phyloP scores from a whole-genome alignment of 2,329 filamentous ascomycete species.

The Dichotomopilus funicola region DNA sequence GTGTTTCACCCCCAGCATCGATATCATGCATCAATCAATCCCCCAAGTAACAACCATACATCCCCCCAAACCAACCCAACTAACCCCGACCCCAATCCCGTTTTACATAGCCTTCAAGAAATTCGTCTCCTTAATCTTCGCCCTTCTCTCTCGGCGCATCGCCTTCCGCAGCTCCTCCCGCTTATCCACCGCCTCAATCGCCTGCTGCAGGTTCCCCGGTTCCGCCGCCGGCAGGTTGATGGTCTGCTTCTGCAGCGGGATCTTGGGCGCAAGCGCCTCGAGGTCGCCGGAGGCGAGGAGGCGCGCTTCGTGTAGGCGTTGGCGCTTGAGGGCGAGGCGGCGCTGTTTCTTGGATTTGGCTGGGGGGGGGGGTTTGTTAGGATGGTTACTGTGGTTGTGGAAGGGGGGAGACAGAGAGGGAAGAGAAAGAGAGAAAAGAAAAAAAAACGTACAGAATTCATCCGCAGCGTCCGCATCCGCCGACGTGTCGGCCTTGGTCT shows the following conservation, averaged over 20 bases:
- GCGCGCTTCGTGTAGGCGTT: slow-evolving; percentile 49
- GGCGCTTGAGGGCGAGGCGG: slow-evolving; percentile 60
- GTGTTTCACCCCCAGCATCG: background rate
- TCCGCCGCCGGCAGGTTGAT: slow-evolving; percentile 60
- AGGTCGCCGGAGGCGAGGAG: slow-evolving; percentile 60
- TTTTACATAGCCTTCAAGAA: slow-evolving; percentile 73
- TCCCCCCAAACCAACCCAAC: background rate
- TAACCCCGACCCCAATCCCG: background rate
- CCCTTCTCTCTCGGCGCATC: slow-evolving; percentile 68
- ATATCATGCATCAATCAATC: background rate
- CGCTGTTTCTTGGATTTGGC: slow-evolving; percentile 83
- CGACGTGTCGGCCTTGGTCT: slow-evolving; percentile 45
- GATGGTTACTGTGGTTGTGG: background rate
- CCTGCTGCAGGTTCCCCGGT: slow-evolving; percentile 38
- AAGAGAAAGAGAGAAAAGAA: background rate
- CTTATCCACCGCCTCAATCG: slow-evolving; percentile 42
- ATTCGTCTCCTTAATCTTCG: slow-evolving; percentile 76
- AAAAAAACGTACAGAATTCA: slow-evolving; percentile 63
- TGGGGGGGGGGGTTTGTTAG: slow-evolving; percentile 28
- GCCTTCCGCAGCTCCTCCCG: slow-evolving; percentile 60
- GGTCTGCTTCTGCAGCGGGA: slow-evolving; percentile 71
- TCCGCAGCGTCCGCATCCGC: slow-evolving; percentile 57
- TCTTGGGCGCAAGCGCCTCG: slow-evolving; percentile 57
- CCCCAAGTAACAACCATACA: no score
- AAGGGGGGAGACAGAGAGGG: background rate